Percentiles rank a stretch among this genome's conserved stretches.
These are phyloP conservation scores for Fusarium euwallaceae DNA, from an alignment of 2,329 filamentous ascomycete species.

Conservation along the genomic window DNA sequence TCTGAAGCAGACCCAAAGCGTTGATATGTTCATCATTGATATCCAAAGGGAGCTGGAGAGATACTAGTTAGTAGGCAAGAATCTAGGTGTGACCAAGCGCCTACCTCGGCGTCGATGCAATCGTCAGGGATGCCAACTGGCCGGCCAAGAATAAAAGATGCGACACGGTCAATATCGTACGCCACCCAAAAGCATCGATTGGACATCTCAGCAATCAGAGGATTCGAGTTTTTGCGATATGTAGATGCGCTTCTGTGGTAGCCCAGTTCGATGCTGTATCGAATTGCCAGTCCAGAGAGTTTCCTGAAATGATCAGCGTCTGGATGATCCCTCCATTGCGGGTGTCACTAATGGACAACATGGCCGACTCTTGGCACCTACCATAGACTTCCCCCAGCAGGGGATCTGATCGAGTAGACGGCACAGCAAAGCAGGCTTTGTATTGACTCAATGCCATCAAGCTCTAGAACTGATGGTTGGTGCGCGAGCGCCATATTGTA, in stretches of 20 bases:
- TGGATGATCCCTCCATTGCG: not conserved
- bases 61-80: not conserved
- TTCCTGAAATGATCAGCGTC: constrained; percentile 8
- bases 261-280: constrained; percentile 30
- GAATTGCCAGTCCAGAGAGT: constrained; percentile 29
- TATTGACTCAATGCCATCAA: constrained; percentile 32
- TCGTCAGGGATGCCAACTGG: constrained; percentile 33
- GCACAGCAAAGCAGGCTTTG: constrained; percentile 29
- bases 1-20: constrained; percentile 18
- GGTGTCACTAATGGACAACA: not conserved
- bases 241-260: constrained; percentile 30
- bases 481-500: constrained; percentile 34
- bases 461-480: constrained; percentile 24
- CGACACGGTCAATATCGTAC: constrained; percentile 33
- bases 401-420: constrained; percentile 32
- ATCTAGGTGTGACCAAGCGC: not conserved
- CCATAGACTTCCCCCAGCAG: constrained; percentile 32
- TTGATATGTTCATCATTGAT: constrained; percentile 36
- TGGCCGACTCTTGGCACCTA: not conserved
- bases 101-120: constrained; percentile 33
- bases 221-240: constrained; percentile 36
- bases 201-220: constrained; percentile 32
- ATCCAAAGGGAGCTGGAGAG: constrained; percentile 24
- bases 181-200: constrained; percentile 37
- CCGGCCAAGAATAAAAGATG: constrained; percentile 30